Evolutionary conservation across 768 basidiomycete genomes (phyloP).

Genomic region (Lactifluus hygrophoroides): DNA sequence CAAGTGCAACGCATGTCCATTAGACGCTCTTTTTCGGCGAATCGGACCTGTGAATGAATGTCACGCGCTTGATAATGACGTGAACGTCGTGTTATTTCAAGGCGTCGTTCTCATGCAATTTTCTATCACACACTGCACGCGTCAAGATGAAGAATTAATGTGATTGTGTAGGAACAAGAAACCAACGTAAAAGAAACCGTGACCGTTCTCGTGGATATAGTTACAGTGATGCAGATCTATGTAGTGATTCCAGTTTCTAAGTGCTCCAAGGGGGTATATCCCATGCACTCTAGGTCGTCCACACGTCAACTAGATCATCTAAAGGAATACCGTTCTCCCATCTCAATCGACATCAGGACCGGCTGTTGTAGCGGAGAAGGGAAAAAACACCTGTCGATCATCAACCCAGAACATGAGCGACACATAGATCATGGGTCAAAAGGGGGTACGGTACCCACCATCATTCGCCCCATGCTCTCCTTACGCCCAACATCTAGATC

Average conservation of each 20-base stretch:
- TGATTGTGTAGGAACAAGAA: not conserved
- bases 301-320: not conserved
- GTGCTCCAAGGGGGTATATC: conserved; percentile 1
- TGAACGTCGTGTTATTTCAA: no score
- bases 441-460: not conserved
- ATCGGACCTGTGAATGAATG: no score
- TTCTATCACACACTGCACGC: not conserved
- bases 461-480: not conserved
- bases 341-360: conserved; percentile 1
- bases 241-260: not conserved
- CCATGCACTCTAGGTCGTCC: not conserved
- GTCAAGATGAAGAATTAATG: not conserved
- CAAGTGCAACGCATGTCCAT: no score
- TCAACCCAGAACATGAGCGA: not conserved
- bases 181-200: not conserved
- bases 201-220: not conserved
- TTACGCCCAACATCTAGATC: not conserved
- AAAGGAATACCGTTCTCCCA: not conserved
- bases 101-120: not conserved
- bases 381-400: not conserved
- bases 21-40: no score
- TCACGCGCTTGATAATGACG: no score
- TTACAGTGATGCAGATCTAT: not conserved
- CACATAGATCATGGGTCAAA: not conserved
- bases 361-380: not conserved